phyloP scores from a whole-genome alignment of 768 basidiomycete genomes.

The Pisolithus sp. region DNA sequence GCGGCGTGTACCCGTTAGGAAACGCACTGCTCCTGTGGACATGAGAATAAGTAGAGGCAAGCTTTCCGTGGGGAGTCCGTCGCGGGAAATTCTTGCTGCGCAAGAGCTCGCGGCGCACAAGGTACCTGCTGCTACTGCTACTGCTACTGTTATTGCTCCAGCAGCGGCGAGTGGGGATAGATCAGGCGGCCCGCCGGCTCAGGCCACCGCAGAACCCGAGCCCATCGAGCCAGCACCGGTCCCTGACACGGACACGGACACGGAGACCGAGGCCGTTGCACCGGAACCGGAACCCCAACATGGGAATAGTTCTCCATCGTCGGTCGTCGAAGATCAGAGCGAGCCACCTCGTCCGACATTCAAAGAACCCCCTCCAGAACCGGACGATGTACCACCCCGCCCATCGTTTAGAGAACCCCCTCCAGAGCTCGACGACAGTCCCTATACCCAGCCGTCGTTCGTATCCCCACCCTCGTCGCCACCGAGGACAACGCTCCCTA shows the following conservation, averaged over 20 bases:
- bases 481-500: conserved; percentile 10
- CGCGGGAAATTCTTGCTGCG: conserved; percentile 63
- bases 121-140: conserved; percentile 29
- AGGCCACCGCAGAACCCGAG: conserved; percentile 13
- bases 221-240: conserved; percentile 2
- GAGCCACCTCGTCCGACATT: conserved; percentile 40
- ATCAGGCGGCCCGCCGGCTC: conserved; percentile 8
- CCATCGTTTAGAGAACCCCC: conserved; percentile 61
- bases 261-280: conserved; percentile 5
- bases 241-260: background rate
- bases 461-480: conserved; percentile 28
- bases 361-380: conserved; percentile 53
- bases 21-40: conserved; percentile 83
- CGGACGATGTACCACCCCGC: conserved; percentile 25
- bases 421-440: conserved; percentile 45
- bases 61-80: conserved; percentile 66
- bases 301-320: conserved; percentile 1
- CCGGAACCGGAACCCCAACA: conserved; percentile 24
- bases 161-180: conserved; percentile 15
- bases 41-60: conserved; percentile 79
- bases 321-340: conserved; percentile 8
- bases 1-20: conserved; percentile 74
- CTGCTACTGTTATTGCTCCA: conserved; percentile 20
- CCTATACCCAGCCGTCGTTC: conserved; percentile 35
- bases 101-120: conserved; percentile 55